These are phyloP conservation scores for Microcos paniculata DNA, from an alignment of 345 rosid genomes.

Conservation along the genomic window DNA sequence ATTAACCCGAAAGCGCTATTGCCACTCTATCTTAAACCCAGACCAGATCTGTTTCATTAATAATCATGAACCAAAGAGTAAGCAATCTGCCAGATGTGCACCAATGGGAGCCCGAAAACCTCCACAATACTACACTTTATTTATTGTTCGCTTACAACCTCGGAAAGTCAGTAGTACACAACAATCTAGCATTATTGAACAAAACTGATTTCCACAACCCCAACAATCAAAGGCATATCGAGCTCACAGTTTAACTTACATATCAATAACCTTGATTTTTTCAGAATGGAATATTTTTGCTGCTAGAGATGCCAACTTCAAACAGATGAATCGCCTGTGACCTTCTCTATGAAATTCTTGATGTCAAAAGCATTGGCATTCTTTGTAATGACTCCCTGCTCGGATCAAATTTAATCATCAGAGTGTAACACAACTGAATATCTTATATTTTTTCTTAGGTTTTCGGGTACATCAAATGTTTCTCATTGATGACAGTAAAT, in stretches of 20 bases:
- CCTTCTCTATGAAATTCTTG: conserved; percentile 47
- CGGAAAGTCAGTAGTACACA: too few relatives aligned
- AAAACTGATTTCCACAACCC: too few relatives aligned
- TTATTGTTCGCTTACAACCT: too few relatives aligned
- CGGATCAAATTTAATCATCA: conserved; percentile 5
- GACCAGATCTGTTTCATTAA: not conserved
- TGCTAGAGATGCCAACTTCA: not conserved
- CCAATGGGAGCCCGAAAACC: too few relatives aligned
- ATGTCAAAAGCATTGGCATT: conserved; percentile 50
- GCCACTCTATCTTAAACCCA: too few relatives aligned
- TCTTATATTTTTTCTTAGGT: not conserved
- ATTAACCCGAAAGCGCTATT: not conserved
- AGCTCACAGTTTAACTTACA: not conserved
- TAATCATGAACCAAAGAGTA: not conserved
- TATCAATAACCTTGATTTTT: not conserved
- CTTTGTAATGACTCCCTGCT: conserved; percentile 79
- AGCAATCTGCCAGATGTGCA: too few relatives aligned
- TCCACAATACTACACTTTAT: too few relatives aligned
- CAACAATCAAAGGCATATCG: not conserved
- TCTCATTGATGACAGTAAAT: not conserved
- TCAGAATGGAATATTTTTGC: not conserved
- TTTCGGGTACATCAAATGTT: not conserved
- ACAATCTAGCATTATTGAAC: too few relatives aligned
- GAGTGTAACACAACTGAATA: not conserved
- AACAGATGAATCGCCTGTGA: not conserved